These are phyloP conservation scores for Aphanomyces stellatus DNA, from an alignment of 352 stramenopile species.

Conservation along the genomic window DNA sequence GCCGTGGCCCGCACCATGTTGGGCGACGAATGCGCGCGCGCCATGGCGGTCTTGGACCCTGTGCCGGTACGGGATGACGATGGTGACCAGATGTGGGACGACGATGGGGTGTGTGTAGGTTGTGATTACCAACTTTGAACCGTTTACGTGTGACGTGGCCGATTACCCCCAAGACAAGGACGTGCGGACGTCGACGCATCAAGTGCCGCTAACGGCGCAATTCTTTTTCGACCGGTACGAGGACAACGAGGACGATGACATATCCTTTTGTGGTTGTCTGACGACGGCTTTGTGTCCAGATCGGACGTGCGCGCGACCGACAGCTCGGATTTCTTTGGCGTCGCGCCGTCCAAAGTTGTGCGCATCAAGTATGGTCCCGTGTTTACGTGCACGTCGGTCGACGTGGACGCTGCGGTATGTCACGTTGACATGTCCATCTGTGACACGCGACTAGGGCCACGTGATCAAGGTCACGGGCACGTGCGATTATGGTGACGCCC, in stretches of 20 bases:
- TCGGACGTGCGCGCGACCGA: constrained; percentile 52
- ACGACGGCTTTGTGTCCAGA: background rate
- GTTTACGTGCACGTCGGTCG: constrained; percentile 87
- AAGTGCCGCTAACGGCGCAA: constrained; percentile 47
- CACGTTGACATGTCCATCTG: constrained; percentile 29
- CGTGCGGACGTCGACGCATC: constrained; percentile 41
- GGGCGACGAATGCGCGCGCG: constrained; percentile 63
- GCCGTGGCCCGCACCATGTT: constrained; percentile 60
- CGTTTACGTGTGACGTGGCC: constrained; percentile 43
- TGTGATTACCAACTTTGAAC: constrained; percentile 59
- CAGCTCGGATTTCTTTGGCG: constrained; percentile 89
- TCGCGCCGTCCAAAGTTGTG: constrained; percentile 93
- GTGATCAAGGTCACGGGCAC: constrained; percentile 54
- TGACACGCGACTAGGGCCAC: constrained; percentile 24
- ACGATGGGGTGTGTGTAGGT: too few species aligned
- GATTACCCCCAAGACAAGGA: constrained; percentile 76
- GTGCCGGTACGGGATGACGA: constrained; percentile 19
- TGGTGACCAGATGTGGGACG: too few species aligned
- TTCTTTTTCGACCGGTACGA: constrained; percentile 61
- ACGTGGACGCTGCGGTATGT: constrained; percentile 50
- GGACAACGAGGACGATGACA: too few species aligned
- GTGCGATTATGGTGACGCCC: constrained; percentile 63
- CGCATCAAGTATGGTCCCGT: constrained; percentile 95
- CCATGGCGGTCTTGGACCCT: constrained; percentile 72
- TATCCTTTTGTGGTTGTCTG: too few species aligned